Base-by-base conservation (phyloP, 164 flowering plant species). In the Vitis riparia region DNA sequence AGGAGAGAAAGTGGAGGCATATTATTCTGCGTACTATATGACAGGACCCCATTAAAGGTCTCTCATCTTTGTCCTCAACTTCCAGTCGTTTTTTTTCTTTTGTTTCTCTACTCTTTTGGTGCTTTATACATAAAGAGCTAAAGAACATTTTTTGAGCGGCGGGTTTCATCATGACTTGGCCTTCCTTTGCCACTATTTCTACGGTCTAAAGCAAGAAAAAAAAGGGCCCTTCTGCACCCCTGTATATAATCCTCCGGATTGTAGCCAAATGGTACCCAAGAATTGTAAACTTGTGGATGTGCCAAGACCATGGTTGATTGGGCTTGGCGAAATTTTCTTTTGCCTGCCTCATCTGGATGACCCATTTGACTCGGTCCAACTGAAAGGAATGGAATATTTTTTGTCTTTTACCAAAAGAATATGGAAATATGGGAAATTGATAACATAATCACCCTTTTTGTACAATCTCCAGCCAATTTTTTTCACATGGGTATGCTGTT, bases 101-200 rank as follows among this genome's bases (percentile, higher is more conserved):
- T 59, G 14, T 11, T 27, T 59, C 29, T 55, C 60, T 53, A 60
- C 59, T 69, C 44, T 61, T 59, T 49, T 70, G 7, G 62, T 57
- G 56, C 68, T 57, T 59, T 65, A 17, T 51, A 50, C 64, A 58
- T 56, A 71, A 65, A 64, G 63, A 52, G 63, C 50, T 15, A 37
- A 76, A 52, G 51, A 17, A n/a, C 67, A 27, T 9, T 74, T 73
- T 68, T 27, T 70, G 55, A 68, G 77, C 80, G 73, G 82, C 82
- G 71, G 59, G 68, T 7, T 71, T 73, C 68, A 73, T 79, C 53
- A 79, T 79, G 70, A 62, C 75, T 55, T 19, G 60, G 60, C 32
- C 29, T 44, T 60, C 27, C 57, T 53, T 37, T 76, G 65, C 44
- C 62, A 17, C 76, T 74, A 70, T 64, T 63, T 63, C 48, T 48